Evolutionary conservation across 2,329 filamentous ascomycete species (phyloP), one percentile per base, ranked within the genome.

Genomic region (Oidium heveae): DNA sequence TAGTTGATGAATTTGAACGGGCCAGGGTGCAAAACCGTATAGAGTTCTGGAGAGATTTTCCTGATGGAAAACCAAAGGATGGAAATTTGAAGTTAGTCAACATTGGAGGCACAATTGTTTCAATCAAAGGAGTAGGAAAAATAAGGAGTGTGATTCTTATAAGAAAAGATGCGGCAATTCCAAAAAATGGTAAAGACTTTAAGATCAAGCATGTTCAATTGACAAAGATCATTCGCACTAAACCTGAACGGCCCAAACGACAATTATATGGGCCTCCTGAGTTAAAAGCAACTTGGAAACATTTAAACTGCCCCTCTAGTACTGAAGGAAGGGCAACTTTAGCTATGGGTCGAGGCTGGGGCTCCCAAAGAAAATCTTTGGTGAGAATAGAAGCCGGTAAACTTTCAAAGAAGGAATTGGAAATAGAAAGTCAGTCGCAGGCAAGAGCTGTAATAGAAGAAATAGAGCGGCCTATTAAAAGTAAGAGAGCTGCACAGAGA

Each of bases 41-140:
- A 1, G 80, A 87, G 65, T 71, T 88, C 5, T 89, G 84, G 85
- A 69, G 81, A 55, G 84, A 89, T 63, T 75, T 72, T 66, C 79
- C 78, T 0, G 72, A 74, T 61, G 55, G 68, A 46, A 58, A 59
- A 13, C 60, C 67, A 0, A 58, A 58, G 0, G 63, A 65, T 8
- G 47, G 34, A 2, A 43, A 57, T 33, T 52, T 44, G 6, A n/a
- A 53, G 10, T 20, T 55, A 5, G 16, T 55, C 9, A 41, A 36
- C 37, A 32, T 57, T 13, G 55, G 52, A 22, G 55, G 50, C 5
- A n/a, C 33, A 18, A 10, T 41, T 18, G 37, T 62, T 22, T 36
- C 41, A 6, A 37, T 62, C 22, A 58, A 52, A 33, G 61, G 61
- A 1, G 44, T 33, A 4, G 62, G 62, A 4, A 60, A 56, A n/a